Evolutionary conservation across 2,329 filamentous ascomycete species (phyloP).

Genomic region (Penicillium psychrosexuale): DNA sequence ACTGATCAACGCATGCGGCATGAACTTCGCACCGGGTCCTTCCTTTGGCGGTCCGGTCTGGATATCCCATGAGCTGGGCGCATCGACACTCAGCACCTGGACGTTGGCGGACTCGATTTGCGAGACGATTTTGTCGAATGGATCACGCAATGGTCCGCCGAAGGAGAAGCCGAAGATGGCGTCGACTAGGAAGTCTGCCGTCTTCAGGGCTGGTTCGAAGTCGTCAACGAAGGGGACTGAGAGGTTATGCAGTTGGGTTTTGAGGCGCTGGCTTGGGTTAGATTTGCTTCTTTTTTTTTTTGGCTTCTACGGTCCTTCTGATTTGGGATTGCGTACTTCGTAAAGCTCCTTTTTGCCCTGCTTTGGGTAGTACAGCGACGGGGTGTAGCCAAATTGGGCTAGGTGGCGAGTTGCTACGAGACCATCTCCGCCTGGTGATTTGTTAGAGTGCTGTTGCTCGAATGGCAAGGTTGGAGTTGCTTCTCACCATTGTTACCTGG

Average conservation of each 20-base stretch:
- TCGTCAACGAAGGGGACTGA: conserved; percentile 79
- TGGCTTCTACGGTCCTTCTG: conserved; percentile 6
- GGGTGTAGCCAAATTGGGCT: conserved; percentile 84
- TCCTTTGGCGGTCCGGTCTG: conserved; percentile 75
- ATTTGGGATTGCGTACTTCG: conserved; percentile 53
- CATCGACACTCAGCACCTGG: conserved; percentile 85
- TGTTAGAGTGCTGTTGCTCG: background rate
- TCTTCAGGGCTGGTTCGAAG: conserved; percentile 64
- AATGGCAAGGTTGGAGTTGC: background rate
- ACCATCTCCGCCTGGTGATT: conserved; percentile 73
- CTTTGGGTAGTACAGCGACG: conserved; percentile 90
- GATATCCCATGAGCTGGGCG: conserved; percentile 92
- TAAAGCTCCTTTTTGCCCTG: conserved; percentile 87
- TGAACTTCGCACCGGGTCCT: conserved; percentile 75
- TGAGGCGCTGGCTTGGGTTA: conserved; percentile 61
- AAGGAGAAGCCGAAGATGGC: conserved; percentile 97
- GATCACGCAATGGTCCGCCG: conserved; percentile 84
- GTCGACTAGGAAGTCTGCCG: conserved; percentile 80
- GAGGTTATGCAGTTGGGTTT: conserved; percentile 80
- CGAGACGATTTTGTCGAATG: conserved; percentile 77
- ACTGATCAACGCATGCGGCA: conserved; percentile 77
- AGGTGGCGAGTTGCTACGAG: conserved; percentile 92
- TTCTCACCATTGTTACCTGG: conserved; percentile 63
- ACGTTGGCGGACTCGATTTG: conserved; percentile 69
- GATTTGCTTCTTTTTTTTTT: background rate